These are phyloP conservation scores for Arabidopsis hybrid DNA, from an alignment of 441 rosid species.

Conservation along the genomic window DNA sequence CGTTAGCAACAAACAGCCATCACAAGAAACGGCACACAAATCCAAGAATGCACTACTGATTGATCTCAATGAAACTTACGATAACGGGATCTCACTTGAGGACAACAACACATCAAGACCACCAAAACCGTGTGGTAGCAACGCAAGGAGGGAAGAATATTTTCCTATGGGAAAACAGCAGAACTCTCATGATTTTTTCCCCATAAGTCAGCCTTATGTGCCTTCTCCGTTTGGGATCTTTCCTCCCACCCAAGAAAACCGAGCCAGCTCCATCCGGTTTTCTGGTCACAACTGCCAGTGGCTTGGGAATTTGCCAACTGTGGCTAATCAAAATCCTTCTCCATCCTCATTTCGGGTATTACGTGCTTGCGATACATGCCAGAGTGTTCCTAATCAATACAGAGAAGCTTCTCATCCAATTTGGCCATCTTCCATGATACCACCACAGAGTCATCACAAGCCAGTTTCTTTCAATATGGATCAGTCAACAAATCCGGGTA, in stretches of 20 bases:
- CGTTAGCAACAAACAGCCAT: conserved; percentile 50
- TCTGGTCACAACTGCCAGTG: conserved; percentile 55
- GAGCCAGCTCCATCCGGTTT: conserved; percentile 51
- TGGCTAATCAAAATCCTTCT: conserved; percentile 50
- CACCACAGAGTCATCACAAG: conserved; percentile 48
- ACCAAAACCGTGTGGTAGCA: conserved; percentile 50
- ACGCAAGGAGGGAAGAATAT: conserved; percentile 51
- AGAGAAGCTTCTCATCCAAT: conserved; percentile 53
- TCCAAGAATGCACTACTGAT: conserved; percentile 47
- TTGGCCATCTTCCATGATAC: conserved; percentile 55
- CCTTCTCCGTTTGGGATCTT: conserved; percentile 50
- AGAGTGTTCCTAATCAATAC: conserved; percentile 56
- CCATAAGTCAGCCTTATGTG: conserved; percentile 50
- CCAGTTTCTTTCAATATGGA: conserved; percentile 51
- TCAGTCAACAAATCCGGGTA: conserved; percentile 46
- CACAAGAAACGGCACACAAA: conserved; percentile 46
- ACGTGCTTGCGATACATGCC: conserved; percentile 57
- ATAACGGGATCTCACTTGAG: conserved; percentile 51
- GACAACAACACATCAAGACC: conserved; percentile 53
- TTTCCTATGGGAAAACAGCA: conserved; percentile 43
- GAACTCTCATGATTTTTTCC: conserved; percentile 53
- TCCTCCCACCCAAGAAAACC: conserved; percentile 54
- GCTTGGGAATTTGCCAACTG: conserved; percentile 51
- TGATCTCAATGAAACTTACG: conserved; percentile 57
- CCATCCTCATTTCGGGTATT: conserved; percentile 47